Evolutionary conservation across 139 green algal species (phyloP).

Genomic region (Closterium sp.): DNA sequence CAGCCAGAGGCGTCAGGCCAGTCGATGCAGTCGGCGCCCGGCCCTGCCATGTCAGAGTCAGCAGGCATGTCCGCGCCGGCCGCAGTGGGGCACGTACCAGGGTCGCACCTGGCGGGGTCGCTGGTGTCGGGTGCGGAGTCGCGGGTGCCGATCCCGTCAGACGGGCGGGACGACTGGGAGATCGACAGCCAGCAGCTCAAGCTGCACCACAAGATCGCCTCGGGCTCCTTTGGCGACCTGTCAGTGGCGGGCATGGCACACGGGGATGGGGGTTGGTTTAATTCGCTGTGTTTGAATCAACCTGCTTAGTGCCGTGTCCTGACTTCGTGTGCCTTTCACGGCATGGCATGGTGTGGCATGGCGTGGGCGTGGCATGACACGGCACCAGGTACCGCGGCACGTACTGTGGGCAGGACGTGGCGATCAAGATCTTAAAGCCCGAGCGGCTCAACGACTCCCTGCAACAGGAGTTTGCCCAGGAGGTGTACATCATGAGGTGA

Average conservation of each 20-base stretch:
- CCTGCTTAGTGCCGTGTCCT: neutral
- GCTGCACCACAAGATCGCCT: conserved; percentile 84
- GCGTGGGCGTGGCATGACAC: neutral
- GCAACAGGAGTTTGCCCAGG: conserved; percentile 90
- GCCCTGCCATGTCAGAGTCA: neutral
- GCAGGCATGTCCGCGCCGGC: neutral
- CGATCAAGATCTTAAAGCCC: conserved; percentile 97
- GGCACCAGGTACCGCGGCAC: conserved; percentile 60
- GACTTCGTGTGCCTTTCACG: neutral
- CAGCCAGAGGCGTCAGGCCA: neutral
- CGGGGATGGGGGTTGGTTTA: neutral
- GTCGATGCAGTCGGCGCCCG: neutral
- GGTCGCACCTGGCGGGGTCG: neutral
- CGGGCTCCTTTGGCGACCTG: conserved; percentile 91
- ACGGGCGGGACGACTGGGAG: conserved; percentile 87
- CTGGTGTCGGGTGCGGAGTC: neutral
- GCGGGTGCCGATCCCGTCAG: conserved; percentile 18
- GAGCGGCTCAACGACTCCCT: conserved; percentile 79
- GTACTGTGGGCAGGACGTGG: conserved; percentile 98
- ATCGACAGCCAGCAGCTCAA: conserved; percentile 79
- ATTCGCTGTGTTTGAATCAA: neutral
- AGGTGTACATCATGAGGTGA: conserved; percentile 81
- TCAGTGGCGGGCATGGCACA: conserved; percentile 56
- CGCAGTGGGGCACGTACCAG: neutral
- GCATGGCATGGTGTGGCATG: neutral